Base-by-base conservation (phyloP, 108 stramenopile genomes). In the Pseudonitzschia multiseries region DNA sequence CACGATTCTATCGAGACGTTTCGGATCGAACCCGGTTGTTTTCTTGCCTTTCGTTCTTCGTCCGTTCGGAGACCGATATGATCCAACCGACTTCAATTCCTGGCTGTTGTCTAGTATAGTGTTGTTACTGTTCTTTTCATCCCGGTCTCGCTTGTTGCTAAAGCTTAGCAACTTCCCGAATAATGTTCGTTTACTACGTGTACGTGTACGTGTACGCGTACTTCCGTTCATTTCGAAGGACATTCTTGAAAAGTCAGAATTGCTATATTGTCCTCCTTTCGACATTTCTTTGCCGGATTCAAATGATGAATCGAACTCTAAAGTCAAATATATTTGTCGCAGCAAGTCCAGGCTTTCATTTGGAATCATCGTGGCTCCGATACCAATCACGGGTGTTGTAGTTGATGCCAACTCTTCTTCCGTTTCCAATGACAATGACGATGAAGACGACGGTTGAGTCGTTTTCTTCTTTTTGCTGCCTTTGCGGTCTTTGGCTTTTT, bases 1-100 rank as follows among this genome's bases (percentile, higher is more conserved):
- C 31, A 48, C 17, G 0, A 76, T 29, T 26, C 71, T 44, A 53
- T 70, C 56, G 52, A 48, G 62, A 8, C 46, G 61, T 17, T 56
- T 60, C 5, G 17, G 0, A 17, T 73, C 53, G 0, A 63, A 2
- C 32, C 36, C 21, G 4, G 28, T 32, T 29, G 9, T 54, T 61
- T 33, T 65, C 0, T 22, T 52, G 20, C 13, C 44, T 71, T 2
- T n/a, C 0, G 4, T 54, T 65, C 18, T 48, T 48, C 8, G 46
- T 18, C 12, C 46, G 4, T 18, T 48, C 36, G 36, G 27, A 14
- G 10, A 27, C 21, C 57, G 65, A 20, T 8, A 28, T 28, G 61
- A n/a, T 26, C 56, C 22, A 27, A 71, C 32, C 31, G 70, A 48
- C 18, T 48, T 14, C 1, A 20, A 56, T 2, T 26, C 21, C 54